These are phyloP conservation scores for Paspalum notatum DNA, from an alignment of 176 grass and related monocot genomes.

Conservation along the genomic window DNA sequence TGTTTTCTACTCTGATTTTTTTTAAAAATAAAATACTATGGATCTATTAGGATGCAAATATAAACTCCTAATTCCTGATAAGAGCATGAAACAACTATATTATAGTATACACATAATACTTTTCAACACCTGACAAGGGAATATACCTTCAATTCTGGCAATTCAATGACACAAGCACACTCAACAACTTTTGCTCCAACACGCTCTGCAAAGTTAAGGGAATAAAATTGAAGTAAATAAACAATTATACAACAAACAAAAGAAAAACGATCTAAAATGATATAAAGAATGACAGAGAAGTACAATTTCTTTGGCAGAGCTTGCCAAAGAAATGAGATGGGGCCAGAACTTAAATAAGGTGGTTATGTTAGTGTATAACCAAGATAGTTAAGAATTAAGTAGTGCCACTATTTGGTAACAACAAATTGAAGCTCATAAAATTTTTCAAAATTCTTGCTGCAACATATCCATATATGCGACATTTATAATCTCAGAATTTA, in stretches of 20 bases:
- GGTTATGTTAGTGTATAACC: neutral
- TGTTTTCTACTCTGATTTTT: neutral
- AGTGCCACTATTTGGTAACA: neutral
- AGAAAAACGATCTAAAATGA: neutral
- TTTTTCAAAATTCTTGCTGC: neutral
- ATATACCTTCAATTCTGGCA: constrained; percentile 80
- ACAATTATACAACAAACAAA: neutral
- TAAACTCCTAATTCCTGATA: neutral
- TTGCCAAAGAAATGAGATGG: neutral
- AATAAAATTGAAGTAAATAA: constrained; percentile 24
- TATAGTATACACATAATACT: neutral
- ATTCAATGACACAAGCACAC: constrained; percentile 94
- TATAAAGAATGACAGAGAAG: neutral
- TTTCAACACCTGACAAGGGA: neutral
- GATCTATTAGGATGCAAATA: neutral
- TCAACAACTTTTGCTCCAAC: constrained; percentile 86
- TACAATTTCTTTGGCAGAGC: neutral
- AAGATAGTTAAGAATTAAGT: neutral
- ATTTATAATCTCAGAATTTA: neutral
- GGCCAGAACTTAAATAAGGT: neutral
- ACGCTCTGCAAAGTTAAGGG: constrained; percentile 60
- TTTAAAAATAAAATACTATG: neutral
- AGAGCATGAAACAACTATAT: neutral
- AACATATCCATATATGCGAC: neutral
- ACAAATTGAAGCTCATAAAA: neutral